Evolutionary conservation across 495 filamentous ascomycete genomes (phyloP).

Genomic region (Penicillium arizonense): DNA sequence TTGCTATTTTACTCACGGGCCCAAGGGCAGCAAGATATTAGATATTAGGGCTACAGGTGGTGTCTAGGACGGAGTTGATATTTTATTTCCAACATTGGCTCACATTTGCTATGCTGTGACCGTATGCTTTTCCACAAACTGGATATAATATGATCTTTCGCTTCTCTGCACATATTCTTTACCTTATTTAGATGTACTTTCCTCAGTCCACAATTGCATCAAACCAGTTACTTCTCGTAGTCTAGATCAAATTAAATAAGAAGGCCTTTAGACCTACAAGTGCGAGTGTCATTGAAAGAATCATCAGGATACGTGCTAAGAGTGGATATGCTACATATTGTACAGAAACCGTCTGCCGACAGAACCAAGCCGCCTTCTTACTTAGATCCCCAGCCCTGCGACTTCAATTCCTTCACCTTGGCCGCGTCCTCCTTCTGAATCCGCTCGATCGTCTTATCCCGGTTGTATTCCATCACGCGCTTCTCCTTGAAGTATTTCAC

Average conservation of each 20-base stretch:
- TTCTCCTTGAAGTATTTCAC: conserved; percentile 97
- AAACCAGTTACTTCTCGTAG: no score
- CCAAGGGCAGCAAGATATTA: conserved; percentile 17
- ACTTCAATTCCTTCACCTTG: conserved; percentile 54
- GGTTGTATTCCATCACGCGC: conserved; percentile 86
- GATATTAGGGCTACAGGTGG: conserved; percentile 18
- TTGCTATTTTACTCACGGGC: conserved; percentile 8
- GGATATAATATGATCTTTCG: conserved; percentile 15
- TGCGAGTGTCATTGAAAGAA: conserved; percentile 1
- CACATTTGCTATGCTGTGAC: not conserved
- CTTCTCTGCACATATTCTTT: conserved; percentile 1
- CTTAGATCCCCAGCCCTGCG: conserved; percentile 34
- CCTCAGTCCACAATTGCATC: no score
- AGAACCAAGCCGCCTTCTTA: not conserved
- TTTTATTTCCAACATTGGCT: conserved; percentile 7
- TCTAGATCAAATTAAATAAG: no score
- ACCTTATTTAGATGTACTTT: not conserved
- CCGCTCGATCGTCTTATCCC: conserved; percentile 72
- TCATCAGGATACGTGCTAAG: conserved; percentile 21
- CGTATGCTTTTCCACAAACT: conserved; percentile 5
- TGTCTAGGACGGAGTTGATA: conserved; percentile 16
- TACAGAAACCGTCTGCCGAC: conserved; percentile 12
- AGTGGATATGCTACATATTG: conserved; percentile 32
- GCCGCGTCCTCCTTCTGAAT: conserved; percentile 75
- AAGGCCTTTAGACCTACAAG: no score